Percentiles rank a stretch among this genome's conserved stretches.
Conservation (phyloP, 2,329 filamentous ascomycete species). For the Colletotrichum caudatum region DNA sequence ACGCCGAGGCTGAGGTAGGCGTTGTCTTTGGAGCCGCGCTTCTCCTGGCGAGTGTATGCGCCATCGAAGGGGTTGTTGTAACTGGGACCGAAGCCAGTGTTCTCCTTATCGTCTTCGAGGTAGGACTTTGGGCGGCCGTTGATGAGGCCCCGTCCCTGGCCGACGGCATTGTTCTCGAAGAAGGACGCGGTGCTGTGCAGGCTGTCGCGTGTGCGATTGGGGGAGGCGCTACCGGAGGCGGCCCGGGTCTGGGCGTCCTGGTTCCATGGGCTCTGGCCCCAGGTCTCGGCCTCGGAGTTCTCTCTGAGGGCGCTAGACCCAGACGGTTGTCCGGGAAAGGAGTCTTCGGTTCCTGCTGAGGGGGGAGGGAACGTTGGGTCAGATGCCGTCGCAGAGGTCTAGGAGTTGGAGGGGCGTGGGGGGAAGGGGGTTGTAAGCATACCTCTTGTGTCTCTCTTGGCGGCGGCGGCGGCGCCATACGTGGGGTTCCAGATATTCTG, state of each 20-base stretch:
- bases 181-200: constrained; percentile 58
- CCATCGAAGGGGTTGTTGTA: constrained; percentile 43
- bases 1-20: constrained; percentile 60
- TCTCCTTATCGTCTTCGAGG: constrained; percentile 57
- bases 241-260: constrained; percentile 60
- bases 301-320: constrained; percentile 78
- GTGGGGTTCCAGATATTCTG: constrained; percentile 56
- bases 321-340: constrained; percentile 58
- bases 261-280: constrained; percentile 72
- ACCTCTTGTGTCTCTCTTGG: constrained; percentile 63
- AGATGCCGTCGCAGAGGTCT: constrained; percentile 43
- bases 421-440: constrained; percentile 43
- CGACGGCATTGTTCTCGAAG: constrained; percentile 62
- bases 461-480: constrained; percentile 55
- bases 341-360: constrained; percentile 26
- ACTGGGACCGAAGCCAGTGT: constrained; percentile 45
- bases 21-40: constrained; percentile 52
- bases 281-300: constrained; percentile 76
- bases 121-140: constrained; percentile 49
- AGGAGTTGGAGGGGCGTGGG: not conserved
- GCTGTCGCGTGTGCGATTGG: constrained; percentile 67
- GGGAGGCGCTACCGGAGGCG: constrained; percentile 67
- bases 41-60: constrained; percentile 43
- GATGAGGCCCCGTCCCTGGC: constrained; percentile 51
- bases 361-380: constrained; percentile 42